These are phyloP conservation scores for Jatropha podagrica DNA, from an alignment of 441 rosid genomes.

Conservation along the genomic window DNA sequence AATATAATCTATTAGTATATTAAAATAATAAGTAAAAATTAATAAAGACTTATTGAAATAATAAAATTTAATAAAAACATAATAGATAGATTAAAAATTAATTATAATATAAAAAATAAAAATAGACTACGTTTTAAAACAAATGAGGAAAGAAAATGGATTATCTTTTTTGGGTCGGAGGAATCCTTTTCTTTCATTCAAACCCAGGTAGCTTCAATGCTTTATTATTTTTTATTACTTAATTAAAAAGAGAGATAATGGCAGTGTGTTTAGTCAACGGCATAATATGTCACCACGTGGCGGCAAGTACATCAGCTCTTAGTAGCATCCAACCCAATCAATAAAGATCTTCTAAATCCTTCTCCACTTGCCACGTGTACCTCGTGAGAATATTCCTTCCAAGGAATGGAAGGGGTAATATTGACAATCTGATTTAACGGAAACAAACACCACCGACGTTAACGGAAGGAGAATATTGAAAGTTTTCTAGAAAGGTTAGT, in stretches of 20 bases:
- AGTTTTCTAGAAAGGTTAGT: neutral
- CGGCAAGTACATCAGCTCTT: constrained; percentile 6
- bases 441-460: constrained; percentile 35
- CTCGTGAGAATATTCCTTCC: constrained; percentile 10
- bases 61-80: no score
- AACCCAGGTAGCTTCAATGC: no score
- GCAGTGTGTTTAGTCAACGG: constrained; percentile 26
- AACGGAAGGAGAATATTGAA: constrained; percentile 26
- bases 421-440: constrained; percentile 18
- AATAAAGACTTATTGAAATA: no score
- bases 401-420: neutral
- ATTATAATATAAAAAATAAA: no score
- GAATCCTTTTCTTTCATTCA: no score
- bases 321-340: constrained; percentile 14
- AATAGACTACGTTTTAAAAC: no score
- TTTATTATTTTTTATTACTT: neutral
- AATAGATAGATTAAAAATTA: no score
- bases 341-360: constrained; percentile 11
- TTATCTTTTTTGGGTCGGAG: no score
- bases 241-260: neutral
- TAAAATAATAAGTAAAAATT: no score
- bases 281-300: constrained; percentile 35
- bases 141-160: no score
- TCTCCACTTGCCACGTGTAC: constrained; percentile 14
- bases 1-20: no score